Percentiles rank a stretch among this genome's conserved stretches.
Conservation (phyloP, 2,329 filamentous ascomycete species). For the Fusarium brachygibbosum region DNA sequence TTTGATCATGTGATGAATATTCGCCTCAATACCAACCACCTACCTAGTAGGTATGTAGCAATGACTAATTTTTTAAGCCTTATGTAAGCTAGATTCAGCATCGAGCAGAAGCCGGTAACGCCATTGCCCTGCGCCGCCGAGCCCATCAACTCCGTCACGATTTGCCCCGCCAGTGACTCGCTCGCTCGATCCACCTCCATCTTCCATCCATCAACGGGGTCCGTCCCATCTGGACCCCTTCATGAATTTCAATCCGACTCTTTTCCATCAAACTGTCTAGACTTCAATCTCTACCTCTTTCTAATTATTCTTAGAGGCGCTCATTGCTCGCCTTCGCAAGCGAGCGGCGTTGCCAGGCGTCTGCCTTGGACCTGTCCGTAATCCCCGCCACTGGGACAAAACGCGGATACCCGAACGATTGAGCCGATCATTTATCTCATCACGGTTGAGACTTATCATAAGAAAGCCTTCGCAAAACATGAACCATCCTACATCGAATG, state of each 20-base stretch:
- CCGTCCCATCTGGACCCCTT: conserved; percentile 54
- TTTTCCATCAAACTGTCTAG: conserved; percentile 23
- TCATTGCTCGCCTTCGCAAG: background rate
- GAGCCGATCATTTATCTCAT: conserved; percentile 14
- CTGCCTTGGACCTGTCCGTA: background rate
- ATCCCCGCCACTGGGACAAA: conserved; percentile 18
- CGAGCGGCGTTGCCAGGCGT: background rate
- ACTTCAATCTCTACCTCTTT: conserved; percentile 13
- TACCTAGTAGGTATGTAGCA: background rate
- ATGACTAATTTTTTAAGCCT: conserved; percentile 38
- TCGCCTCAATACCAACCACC: no score
- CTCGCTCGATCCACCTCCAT: conserved; percentile 47
- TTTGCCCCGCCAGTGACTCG: conserved; percentile 57
- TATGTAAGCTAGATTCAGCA: conserved; percentile 13
- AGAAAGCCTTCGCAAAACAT: conserved; percentile 45
- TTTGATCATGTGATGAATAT: conserved; percentile 24
- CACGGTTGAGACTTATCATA: background rate
- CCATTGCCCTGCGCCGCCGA: conserved; percentile 36
- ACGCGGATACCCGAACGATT: conserved; percentile 25
- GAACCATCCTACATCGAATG: conserved; percentile 52
- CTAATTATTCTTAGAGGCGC: background rate
- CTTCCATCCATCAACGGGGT: conserved; percentile 54
- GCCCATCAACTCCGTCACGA: conserved; percentile 50
- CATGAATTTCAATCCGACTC: conserved; percentile 34
- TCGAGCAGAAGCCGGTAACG: conserved; percentile 19